These are phyloP conservation scores for Juncus inflexus DNA, from an alignment of 176 grass and related monocot genomes.

Conservation along the genomic window DNA sequence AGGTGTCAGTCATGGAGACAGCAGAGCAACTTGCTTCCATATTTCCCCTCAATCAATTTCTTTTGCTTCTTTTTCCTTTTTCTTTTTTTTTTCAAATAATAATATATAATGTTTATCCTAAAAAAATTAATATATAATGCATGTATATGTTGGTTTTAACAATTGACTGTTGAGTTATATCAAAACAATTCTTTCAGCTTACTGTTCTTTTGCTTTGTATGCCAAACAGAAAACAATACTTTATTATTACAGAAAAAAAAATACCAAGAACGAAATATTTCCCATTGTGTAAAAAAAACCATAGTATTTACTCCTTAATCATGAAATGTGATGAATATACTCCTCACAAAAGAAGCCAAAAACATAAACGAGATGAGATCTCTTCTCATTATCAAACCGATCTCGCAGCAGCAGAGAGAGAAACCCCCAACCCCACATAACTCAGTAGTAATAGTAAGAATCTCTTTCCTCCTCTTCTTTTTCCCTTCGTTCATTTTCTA, in stretches of 20 bases:
- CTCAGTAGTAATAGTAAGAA: background rate
- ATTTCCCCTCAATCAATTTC: conserved; percentile 1
- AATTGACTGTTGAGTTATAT: no score
- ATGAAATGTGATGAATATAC: background rate
- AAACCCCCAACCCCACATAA: background rate
- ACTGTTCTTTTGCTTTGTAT: no score
- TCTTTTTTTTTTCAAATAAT: background rate
- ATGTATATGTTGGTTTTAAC: no score
- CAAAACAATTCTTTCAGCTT: no score
- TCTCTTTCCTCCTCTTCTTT: background rate
- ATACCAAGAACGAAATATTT: no score
- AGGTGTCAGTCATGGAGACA: conserved; percentile 28
- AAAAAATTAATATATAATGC: no score
- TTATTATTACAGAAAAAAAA: no score
- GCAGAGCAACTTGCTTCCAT: conserved; percentile 15
- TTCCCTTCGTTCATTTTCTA: background rate
- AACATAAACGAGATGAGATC: background rate
- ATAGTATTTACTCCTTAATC: background rate
- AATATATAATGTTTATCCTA: background rate
- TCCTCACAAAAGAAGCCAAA: background rate
- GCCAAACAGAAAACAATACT: no score
- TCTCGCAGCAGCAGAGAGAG: background rate
- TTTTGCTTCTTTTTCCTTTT: background rate
- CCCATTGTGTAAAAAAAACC: no score
- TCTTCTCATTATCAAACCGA: background rate